Evolutionary conservation across 768 basidiomycete species (phyloP), one percentile per base, ranked within the genome.

Genomic region (Agaricus blazei): DNA sequence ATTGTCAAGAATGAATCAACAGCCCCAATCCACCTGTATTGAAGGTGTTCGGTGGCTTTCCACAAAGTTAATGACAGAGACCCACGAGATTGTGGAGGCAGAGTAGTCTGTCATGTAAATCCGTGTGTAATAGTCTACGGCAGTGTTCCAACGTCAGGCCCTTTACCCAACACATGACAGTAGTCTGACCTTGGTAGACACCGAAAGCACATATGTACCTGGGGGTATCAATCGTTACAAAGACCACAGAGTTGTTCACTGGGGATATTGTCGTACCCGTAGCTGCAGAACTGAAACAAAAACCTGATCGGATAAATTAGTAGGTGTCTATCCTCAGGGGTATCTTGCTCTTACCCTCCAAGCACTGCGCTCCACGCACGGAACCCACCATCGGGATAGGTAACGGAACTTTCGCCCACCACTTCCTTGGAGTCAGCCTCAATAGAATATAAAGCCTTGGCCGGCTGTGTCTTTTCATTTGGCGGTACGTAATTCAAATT

Each of bases 1-100:
- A 79, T 70, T 4, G 76, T 67, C 12, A 79, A 62, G 52, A 75
- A 75, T 3, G 72, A 69, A 50, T 80, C 77, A 9, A 70, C 63
- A 15, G 77, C 75, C 4, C 78, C 60, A 42, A 63, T 60, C 62
- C 62, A 63, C 14, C 62, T 65, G 44, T 12, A 47, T 45, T 11
- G 6, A 4, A 36, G 26, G 9, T 12, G 24, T 5, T 24, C 29
- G 40, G n/a, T 34, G 24, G 36, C 29, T n/a, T 11, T 38, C 50
- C 44, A 23, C 5, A 43, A 26, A n/a, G 52, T 12, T 7, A 23
- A 9, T 26, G 14, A 12, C 9, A 19, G 37, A 37, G 15, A 50
- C 74, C 57, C 51, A 73, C 75, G 74, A 67, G n/a, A 76, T 72
- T 24, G 68, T 61, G 24, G 74, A 76, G 6, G 73, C 34, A 0